phyloP scores from a whole-genome alignment of 441 rosid genomes.

The Isatis lusitanica region DNA sequence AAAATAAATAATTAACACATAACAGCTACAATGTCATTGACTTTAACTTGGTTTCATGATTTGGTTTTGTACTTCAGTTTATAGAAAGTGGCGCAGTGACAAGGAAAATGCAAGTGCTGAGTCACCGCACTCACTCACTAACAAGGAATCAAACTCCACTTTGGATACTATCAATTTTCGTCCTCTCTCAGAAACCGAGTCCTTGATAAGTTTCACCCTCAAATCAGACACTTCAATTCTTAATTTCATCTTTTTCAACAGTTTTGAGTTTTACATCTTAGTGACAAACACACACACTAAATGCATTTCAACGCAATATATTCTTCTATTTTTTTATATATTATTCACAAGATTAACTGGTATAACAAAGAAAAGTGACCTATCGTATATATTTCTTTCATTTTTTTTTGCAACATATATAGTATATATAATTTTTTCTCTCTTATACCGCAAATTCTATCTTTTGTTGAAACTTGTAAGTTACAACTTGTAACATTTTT shows the following conservation, averaged over 20 bases:
- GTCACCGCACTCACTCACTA: constrained; percentile 38
- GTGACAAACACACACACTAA: background rate
- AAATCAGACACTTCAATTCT: background rate
- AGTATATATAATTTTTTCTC: background rate
- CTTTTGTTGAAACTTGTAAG: background rate
- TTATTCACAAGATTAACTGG: background rate
- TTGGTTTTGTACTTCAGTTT: constrained; percentile 26
- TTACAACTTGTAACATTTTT: background rate
- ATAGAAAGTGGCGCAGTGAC: constrained; percentile 28
- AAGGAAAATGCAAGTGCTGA: constrained; percentile 29
- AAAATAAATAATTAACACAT: background rate
- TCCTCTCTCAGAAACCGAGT: constrained; percentile 1
- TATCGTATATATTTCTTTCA: background rate
- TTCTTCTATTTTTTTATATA: background rate
- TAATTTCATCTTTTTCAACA: background rate
- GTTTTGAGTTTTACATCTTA: background rate
- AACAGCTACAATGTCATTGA: constrained; percentile 13
- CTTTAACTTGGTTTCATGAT: constrained; percentile 18
- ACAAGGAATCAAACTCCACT: constrained; percentile 34
- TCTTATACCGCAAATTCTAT: background rate
- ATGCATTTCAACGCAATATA: no score
- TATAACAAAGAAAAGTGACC: background rate
- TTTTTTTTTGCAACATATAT: no score
- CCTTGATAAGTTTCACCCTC: background rate
- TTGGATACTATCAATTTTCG: background rate